Base-by-base conservation (phyloP, 164 flowering plant genomes). In the Platanus orientalis region DNA sequence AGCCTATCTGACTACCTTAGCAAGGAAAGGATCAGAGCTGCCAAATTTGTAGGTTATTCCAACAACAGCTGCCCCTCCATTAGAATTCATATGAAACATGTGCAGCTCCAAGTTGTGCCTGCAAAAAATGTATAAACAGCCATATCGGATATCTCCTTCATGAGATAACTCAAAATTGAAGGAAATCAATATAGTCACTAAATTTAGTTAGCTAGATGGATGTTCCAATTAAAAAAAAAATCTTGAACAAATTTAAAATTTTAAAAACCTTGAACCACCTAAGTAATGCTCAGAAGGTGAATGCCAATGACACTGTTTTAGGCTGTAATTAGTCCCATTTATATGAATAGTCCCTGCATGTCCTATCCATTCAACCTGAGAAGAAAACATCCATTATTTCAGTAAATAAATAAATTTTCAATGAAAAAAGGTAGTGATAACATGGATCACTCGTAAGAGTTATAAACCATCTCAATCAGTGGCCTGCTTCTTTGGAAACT, bases 261-360 rank as follows among this genome's bases (percentile, higher is more conserved):
- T 5, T 7, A 61, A 13, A 11, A 24, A 81, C 88, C 86, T 82
- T 60, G 72, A 40, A 34, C 84, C 86, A 54, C 79, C 79, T 51
- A 84, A 60, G 7, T 80, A 78, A 70, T 87, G 92, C 67, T 87
- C 92, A 14, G 89, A 74, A 1, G 92, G 92, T 17, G 83, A 63
- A 69, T 87, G 92, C 89, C 89, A 87, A 60, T 87, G 92, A 44
- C 76, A 75, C 23, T 81, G 84, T 3, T 24, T 6, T 11, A 84
- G 63, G 21, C 66, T 75, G 65, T 73, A 87, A 3, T 62, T 50
- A 2, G 80, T 80, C 0, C 75, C 80, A 65, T 81, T 78, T 27
- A 86, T 72, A 5, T 30, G 60, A 12, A 84, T 75, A 25, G 64
- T 69, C 29, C 92, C 87, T 0, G 85, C 87, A 67, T 78, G 73